A percentile compares a stretch with the other conserved stretches of the same genome.
phyloP scores from a whole-genome alignment of 176 grass and related monocot genomes.

The Aechmea fasciata region DNA sequence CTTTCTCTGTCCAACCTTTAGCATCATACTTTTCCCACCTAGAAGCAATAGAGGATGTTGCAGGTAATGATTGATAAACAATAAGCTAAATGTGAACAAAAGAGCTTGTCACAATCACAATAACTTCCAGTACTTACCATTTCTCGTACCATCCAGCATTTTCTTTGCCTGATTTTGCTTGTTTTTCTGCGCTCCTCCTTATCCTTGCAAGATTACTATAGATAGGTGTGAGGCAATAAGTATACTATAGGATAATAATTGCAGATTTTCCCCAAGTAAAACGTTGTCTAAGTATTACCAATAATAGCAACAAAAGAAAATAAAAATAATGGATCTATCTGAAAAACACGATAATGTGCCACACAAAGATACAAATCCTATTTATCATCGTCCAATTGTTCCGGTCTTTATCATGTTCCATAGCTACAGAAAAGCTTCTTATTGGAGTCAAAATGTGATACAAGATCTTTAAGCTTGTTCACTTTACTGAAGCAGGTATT shows the following conservation, averaged over 20 bases:
- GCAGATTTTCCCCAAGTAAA: background rate
- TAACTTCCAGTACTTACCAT: slow-evolving; percentile 46
- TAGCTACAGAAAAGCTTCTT: no score
- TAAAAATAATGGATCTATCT: no score
- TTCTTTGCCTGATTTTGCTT: slow-evolving; percentile 81
- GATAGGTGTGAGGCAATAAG: background rate
- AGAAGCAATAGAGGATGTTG: slow-evolving; percentile 11
- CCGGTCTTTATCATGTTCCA: no score
- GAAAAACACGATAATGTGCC: no score
- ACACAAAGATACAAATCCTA: no score
- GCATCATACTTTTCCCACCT: slow-evolving; percentile 99
- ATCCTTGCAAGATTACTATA: slow-evolving; percentile 93
- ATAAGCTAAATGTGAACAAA: slow-evolving; percentile 6
- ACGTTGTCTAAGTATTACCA: background rate
- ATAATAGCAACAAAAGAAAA: background rate
- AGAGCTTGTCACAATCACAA: background rate
- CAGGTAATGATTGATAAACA: slow-evolving; percentile 4
- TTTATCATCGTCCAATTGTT: no score
- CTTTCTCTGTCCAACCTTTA: slow-evolving; percentile 96
- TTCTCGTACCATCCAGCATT: slow-evolving; percentile 99
- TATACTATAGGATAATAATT: background rate
- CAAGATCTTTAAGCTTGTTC: no score
- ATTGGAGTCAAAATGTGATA: no score
- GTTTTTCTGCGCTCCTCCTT: slow-evolving; percentile 86
- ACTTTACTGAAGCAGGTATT: no score